These are phyloP conservation scores for Coffea canephora DNA, from an alignment of 257 asterid genomes.

Conservation along the genomic window DNA sequence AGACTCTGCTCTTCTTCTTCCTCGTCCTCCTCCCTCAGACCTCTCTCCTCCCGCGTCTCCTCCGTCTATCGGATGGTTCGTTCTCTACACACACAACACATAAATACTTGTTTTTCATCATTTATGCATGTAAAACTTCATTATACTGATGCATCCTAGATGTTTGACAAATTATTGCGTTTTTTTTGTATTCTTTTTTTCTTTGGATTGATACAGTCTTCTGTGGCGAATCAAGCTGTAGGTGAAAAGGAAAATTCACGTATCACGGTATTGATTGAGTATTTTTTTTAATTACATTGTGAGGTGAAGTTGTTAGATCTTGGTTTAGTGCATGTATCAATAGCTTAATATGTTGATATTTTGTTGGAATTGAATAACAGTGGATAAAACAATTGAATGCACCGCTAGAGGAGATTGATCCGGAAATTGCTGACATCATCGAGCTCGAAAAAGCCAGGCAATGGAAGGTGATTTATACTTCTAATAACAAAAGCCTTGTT, in stretches of 20 bases:
- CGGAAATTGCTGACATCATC: conserved; percentile 83
- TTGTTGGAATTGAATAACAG: conserved; percentile 38
- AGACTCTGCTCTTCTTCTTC: conserved; percentile 41
- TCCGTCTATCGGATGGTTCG: conserved; percentile 55
- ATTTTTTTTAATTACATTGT: too few relatives aligned
- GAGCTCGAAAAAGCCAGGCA: conserved; percentile 96
- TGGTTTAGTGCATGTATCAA: background rate
- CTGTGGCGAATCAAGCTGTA: conserved; percentile 57
- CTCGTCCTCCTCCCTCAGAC: conserved; percentile 25
- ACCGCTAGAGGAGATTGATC: conserved; percentile 67
- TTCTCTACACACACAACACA: too few relatives aligned
- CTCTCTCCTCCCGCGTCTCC: conserved; percentile 31
- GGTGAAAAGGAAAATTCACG: conserved; percentile 49
- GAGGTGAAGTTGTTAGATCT: conserved; percentile 29
- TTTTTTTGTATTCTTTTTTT: conserved; percentile 6
- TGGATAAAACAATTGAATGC: conserved; percentile 68
- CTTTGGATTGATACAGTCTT: conserved; percentile 39
- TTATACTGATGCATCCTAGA: background rate
- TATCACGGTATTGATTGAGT: conserved; percentile 41
- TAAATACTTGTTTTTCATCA: too few relatives aligned
- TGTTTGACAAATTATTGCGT: background rate
- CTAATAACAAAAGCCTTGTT: too few relatives aligned
- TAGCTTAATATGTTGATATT: background rate
- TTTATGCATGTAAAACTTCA: background rate
- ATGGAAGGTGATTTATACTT: conserved; percentile 89